Percentiles rank a stretch among this genome's conserved stretches.
Evolutionary conservation across 805 yeast genomes (phyloP).

Genomic region (Cyberlindnera mrakii): DNA sequence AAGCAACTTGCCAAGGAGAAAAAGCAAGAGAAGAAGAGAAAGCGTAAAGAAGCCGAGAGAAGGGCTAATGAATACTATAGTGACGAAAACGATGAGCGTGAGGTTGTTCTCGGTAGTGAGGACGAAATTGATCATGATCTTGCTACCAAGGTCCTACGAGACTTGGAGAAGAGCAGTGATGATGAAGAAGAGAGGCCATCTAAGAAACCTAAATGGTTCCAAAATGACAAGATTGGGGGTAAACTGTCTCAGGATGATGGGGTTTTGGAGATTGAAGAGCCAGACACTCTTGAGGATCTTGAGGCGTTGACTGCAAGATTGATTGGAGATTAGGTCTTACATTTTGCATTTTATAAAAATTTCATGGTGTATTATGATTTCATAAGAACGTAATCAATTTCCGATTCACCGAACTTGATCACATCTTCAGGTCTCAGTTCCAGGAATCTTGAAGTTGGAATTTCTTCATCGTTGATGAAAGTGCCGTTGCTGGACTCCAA

Average conservation of each 20-base stretch:
- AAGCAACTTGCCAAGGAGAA: slow-evolving; percentile 72
- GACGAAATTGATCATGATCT: slow-evolving; percentile 37
- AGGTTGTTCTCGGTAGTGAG: slow-evolving; percentile 14
- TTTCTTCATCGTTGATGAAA: slow-evolving; percentile 30
- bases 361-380: background rate
- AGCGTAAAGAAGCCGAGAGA: slow-evolving; percentile 75
- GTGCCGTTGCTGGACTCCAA: slow-evolving; percentile 45
- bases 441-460: slow-evolving; percentile 36
- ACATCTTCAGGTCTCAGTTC: slow-evolving; percentile 37
- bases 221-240: slow-evolving; percentile 28
- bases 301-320: slow-evolving; percentile 73
- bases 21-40: slow-evolving; percentile 81
- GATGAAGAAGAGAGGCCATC: slow-evolving; percentile 23
- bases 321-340: background rate
- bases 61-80: slow-evolving; percentile 21
- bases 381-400: slow-evolving; percentile 23
- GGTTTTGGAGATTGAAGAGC: slow-evolving; percentile 71
- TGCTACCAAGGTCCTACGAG: slow-evolving; percentile 25
- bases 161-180: slow-evolving; percentile 23
- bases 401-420: slow-evolving; percentile 31
- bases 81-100: slow-evolving; percentile 19
- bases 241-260: slow-evolving; percentile 21
- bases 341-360: background rate
- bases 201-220: slow-evolving; percentile 32
- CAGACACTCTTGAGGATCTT: slow-evolving; percentile 87